Evolutionary conservation across 1,284 basidiomycete genomes (phyloP), one percentile per base, ranked within the genome.

Genomic region (Ustilago tritici): DNA sequence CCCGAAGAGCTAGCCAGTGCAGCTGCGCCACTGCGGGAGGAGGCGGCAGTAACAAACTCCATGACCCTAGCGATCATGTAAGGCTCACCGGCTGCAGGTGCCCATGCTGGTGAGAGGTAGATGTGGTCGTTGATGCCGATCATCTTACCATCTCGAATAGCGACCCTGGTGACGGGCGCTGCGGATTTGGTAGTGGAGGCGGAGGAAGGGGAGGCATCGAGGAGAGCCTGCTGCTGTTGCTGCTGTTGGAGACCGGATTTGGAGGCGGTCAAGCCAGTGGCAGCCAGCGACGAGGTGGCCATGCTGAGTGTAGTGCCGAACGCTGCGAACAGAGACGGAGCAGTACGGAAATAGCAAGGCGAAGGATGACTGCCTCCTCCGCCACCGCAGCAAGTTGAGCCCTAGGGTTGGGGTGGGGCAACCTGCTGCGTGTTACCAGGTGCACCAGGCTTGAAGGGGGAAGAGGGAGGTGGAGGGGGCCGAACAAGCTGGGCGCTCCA

Each of bases 61-160:
- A 98, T 97, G 87, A 98, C 94, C 76, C 95, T 92, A 56, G 93
- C 95, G 57, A 98, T 91, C 56, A 92, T 94, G 87, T 97, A 98
- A 49, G 94, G 88, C 50, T 84, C 92, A 84, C 95, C 94, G 83
- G 95, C 94, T 65, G 95, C 91, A 64, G 93, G 90, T 58, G 92
- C 90, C 94, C 94, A 97, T 74, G 91, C 92, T 15, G 93, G 92
- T 36, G 94, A 94, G 87, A 94, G 93, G 87, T 98, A 98, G 84
- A 97, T 95, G 88, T 97, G 94, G 87, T 98, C 95, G 69, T 85
- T 85, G 61, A 85, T 76, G 57, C 77, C 71, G 36, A 85, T 76
- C 56, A 68, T 73, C 65, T 82, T 79, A 34, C 78, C 76, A 50
- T 82, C 75, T 23, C 78, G 60, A 53, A 84, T 78, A 32, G 78